Evolutionary conservation across 2,329 filamentous ascomycete genomes (phyloP), one percentile per base, ranked within the genome.

Genomic region (Clonostachys byssicola): DNA sequence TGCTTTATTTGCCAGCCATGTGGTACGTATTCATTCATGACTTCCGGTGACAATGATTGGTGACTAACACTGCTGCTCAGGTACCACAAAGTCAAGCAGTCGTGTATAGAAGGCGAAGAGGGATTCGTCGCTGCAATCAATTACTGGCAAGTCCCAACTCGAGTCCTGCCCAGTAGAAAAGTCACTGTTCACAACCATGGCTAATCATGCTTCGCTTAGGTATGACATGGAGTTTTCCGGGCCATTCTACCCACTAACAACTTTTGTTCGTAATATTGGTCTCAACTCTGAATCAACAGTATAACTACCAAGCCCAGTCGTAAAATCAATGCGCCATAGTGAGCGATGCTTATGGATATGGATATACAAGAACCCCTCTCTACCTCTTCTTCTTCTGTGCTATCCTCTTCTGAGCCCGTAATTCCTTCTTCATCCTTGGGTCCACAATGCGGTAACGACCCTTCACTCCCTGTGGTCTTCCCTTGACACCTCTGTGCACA

Each of bases 371-470:
- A 20, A 12, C 17, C 8, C 23, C 23, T 30, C 23, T 51, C 55
- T 51, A 59, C 49, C 68, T 66, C 63, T 81, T 81, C 73, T 81
- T 85, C 71, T 84, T 88, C 75, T 95, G 91, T 23, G 72, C 63
- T 50, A 78, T 62, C 59, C 92, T 81, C 82, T 96, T 96, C 68
- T 92, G 78, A 3, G 88, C 91, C 63, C 91, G 76, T 47, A 94
- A 79, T 74, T 97, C 94, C 84, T 96, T 97, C 83, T 96, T 96
- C 83, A 96, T 83, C 56, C 94, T 80, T 13, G 89, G 75, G 71
- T 97, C 92, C 47, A 99, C 92, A 77, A 99, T 95, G 77, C 95
- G 95, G 67, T 99, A 99, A 56, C 89, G 86, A 36, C 92, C 92
- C 80, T 96, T 96, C 20, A 96, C 90, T 50, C 92, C 94, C 66